Evolutionary conservation across 169 alveolate species (phyloP), one percentile per base, ranked within the genome.

Genomic region (Theileria luwenshuni): DNA sequence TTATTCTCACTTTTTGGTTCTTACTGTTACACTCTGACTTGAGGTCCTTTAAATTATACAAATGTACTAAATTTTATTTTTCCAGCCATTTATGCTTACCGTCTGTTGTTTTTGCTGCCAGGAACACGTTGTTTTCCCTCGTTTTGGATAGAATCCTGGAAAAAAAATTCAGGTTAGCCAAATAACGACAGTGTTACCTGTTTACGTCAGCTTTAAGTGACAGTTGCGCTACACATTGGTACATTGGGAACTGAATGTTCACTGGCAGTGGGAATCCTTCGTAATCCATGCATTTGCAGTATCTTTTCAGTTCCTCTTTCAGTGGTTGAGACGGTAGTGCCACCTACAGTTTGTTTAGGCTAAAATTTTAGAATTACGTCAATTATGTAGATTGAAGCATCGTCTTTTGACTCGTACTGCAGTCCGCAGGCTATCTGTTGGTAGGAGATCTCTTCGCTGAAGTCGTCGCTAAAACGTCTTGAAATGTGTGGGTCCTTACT

Each of bases 211-310:
- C 75, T 13, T 43, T 56, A 38, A 73, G 80, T 32, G 17, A 38
- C 0, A 48, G 63, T 63, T 72, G 69, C 35, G 80, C 52, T 25
- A 81, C 80, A 52, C 80, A 74, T 52, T 72, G 84, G 58, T 74
- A 81, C 83, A 81, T 81, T 17, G 84, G 84, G 52, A 70, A 83
- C 41, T 52, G 60, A 59, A 25, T 43, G 43, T 42, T 51, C 1
- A 25, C 48, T 1, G 84, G 85, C 5, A 81, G n/a, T 3, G 89
- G 89, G 74, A 81, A 81, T 60, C 89, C 89, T 43, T 81, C 89
- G 27, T 81, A 81, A 43, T 81, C 89, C 19, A 69, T 35, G 73
- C 89, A 81, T 33, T 74, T 27, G 61, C 84, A 60, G 80, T 74
- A 81, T 17, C 89, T 25, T 12, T 74, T 71, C 10, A 81, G 32